A percentile compares a stretch with the other conserved stretches of the same genome.
Conservation (phyloP, 192 early-diverging fungal species). For the Chytriomyces sp. region DNA sequence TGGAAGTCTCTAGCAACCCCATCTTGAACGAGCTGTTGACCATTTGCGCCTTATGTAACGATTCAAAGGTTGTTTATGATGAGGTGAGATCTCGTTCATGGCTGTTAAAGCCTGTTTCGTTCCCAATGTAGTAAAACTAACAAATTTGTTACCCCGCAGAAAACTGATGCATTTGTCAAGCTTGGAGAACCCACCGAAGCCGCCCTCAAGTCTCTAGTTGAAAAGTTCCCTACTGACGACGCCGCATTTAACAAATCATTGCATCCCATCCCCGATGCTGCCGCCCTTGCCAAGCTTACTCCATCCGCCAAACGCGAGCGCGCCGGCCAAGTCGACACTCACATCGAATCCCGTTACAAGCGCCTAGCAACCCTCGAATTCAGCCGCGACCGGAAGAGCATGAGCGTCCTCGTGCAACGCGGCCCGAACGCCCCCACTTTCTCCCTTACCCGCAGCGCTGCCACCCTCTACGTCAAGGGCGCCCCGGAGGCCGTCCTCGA, state of each 20-base stretch:
- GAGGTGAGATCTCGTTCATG: conserved; percentile 45
- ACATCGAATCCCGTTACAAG: conserved; percentile 61
- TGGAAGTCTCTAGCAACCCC: conserved; percentile 53
- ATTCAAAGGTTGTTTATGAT: conserved; percentile 82
- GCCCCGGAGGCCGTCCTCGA: conserved; percentile 92
- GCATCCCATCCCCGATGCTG: conserved; percentile 26
- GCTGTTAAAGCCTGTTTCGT: background rate
- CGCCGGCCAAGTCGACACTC: conserved; percentile 73
- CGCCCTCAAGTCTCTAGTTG: conserved; percentile 89
- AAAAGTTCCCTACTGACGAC: conserved; percentile 87
- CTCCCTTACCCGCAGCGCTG: background rate
- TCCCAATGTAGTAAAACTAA: background rate
- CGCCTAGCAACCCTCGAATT: conserved; percentile 85
- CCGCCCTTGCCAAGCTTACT: conserved; percentile 32
- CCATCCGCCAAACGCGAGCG: conserved; percentile 31
- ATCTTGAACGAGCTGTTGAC: conserved; percentile 75
- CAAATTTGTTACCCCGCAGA: conserved; percentile 17
- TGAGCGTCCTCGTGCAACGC: conserved; percentile 83
- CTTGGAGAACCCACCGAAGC: conserved; percentile 99
- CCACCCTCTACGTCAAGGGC: conserved; percentile 85
- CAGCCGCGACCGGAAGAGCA: conserved; percentile 96
- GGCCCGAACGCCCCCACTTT: conserved; percentile 18
- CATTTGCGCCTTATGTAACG: conserved; percentile 90
- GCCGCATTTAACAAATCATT: conserved; percentile 59
- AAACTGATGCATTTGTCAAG: conserved; percentile 63